Conservation (phyloP, 352 stramenopile species). For the Phytophthora fragariaefolia region DNA sequence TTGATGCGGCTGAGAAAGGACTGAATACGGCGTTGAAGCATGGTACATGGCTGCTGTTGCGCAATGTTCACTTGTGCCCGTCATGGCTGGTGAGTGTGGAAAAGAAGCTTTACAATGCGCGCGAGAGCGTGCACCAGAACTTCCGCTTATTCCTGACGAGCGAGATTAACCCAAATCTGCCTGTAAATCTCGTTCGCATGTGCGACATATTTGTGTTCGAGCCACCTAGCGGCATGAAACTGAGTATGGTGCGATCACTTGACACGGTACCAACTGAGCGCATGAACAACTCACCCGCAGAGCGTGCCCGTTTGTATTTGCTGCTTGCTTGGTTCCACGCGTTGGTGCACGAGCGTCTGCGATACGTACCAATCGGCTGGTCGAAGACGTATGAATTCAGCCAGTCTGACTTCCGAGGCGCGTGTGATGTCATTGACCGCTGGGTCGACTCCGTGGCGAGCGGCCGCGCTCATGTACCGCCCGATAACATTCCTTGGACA, state of each 20-base stretch:
- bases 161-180: slow-evolving; percentile 97
- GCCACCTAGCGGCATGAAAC: slow-evolving; percentile 97
- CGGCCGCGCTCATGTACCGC: slow-evolving; percentile 91
- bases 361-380: slow-evolving; percentile 98
- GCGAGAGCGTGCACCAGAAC: slow-evolving; percentile 69
- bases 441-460: slow-evolving; percentile 92
- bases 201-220: slow-evolving; percentile 99
- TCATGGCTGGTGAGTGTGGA: slow-evolving; percentile 97
- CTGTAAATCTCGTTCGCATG: slow-evolving; percentile 96
- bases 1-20: slow-evolving; percentile 94
- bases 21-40: slow-evolving; percentile 95
- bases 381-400: slow-evolving; percentile 99
- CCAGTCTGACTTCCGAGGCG: slow-evolving; percentile 97
- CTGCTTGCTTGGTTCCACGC: slow-evolving; percentile 99
- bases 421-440: slow-evolving; percentile 97
- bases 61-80: slow-evolving; percentile 99
- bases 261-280: slow-evolving; percentile 91
- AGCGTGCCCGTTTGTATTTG: slow-evolving; percentile 95
- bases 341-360: slow-evolving; percentile 97
- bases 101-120: slow-evolving; percentile 95
- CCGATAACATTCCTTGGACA: slow-evolving; percentile 98
- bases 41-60: slow-evolving; percentile 98
- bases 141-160: slow-evolving; percentile 97
- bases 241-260: slow-evolving; percentile 96
- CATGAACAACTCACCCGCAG: slow-evolving; percentile 90